Percentiles rank a stretch among this genome's conserved stretches.
These are phyloP conservation scores for Balakata baccata DNA, from an alignment of 345 rosid species.

Conservation along the genomic window DNA sequence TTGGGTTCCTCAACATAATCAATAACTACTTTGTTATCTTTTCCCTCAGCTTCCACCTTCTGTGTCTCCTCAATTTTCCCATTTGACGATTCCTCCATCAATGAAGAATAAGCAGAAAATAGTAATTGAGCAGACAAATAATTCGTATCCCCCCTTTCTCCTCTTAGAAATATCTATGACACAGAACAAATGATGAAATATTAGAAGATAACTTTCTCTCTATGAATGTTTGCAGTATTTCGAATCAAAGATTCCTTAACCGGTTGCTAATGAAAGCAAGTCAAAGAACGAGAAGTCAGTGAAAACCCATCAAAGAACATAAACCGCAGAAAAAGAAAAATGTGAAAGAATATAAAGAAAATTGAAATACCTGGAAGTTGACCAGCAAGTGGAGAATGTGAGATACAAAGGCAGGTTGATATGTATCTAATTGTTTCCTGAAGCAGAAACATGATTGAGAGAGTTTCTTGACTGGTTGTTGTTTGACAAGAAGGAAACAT, in stretches of 20 bases:
- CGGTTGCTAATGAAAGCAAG: neutral
- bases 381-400: slow-evolving; percentile 8
- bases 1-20: slow-evolving; percentile 19
- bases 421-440: neutral
- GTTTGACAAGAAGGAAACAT: too few relatives aligned
- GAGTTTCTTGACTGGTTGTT: too few relatives aligned
- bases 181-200: neutral
- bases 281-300: neutral
- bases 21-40: neutral
- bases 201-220: neutral
- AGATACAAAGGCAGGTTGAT: neutral
- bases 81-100: slow-evolving; percentile 32
- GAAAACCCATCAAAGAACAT: neutral
- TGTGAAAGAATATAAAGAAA: too few relatives aligned
- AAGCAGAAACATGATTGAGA: neutral
- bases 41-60: slow-evolving; percentile 18
- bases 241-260: too few relatives aligned
- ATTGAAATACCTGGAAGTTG: neutral
- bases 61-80: slow-evolving; percentile 22
- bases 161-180: neutral
- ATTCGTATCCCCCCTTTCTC: neutral
- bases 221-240: neutral
- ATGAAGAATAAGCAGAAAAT: neutral
- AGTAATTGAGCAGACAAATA: neutral
- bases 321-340: neutral